phyloP scores from a whole-genome alignment of 73 alveolate species.

The Paramecium sexaurelia region DNA sequence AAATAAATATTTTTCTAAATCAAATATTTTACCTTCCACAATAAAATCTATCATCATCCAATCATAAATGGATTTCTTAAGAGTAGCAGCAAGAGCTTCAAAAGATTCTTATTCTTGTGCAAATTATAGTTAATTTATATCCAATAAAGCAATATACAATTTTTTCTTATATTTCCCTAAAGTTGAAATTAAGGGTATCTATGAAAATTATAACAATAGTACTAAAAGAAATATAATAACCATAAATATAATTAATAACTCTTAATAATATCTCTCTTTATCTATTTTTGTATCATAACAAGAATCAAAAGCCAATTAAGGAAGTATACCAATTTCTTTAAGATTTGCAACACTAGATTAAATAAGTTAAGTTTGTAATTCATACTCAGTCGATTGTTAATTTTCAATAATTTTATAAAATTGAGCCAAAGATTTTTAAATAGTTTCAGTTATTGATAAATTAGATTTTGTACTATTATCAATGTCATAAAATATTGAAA shows the following conservation, averaged over 20 bases:
- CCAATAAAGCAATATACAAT: not conserved
- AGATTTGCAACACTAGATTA: not conserved
- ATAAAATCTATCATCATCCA: constrained; percentile 19
- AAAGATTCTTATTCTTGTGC: not conserved
- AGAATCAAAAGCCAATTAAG: not conserved
- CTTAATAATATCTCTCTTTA: not conserved
- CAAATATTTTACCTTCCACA: not conserved
- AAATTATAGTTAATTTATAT: not conserved
- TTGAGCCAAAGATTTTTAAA: not conserved
- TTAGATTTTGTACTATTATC: not conserved
- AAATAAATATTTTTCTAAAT: not conserved
- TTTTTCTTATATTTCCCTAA: not conserved
- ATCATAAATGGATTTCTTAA: not conserved
- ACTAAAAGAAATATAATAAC: not conserved
- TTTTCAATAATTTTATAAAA: not conserved
- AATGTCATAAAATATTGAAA: not conserved
- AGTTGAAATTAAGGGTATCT: not conserved
- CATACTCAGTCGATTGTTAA: not conserved
- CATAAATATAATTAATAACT: not conserved
- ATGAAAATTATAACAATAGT: not conserved
- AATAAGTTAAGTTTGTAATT: not conserved
- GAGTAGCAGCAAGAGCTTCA: not conserved
- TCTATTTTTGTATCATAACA: not conserved
- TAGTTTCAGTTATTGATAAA: not conserved
- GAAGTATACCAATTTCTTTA: not conserved